Evolutionary conservation across 2,329 filamentous ascomycete genomes (phyloP).

Genomic region (Didymella segeticola): DNA sequence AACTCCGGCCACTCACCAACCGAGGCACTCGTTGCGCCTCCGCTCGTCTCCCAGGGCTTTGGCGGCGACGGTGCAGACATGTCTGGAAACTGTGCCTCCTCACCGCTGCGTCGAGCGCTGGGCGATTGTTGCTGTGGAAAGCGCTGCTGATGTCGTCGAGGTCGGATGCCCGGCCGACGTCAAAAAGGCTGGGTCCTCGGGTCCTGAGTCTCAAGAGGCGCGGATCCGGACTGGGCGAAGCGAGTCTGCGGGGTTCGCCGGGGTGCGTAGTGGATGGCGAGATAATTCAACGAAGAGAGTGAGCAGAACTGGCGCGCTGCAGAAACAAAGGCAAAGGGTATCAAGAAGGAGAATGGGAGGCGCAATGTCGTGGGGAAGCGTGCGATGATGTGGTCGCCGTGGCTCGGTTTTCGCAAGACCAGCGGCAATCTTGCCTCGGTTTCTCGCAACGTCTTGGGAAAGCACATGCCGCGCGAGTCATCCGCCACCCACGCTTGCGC

Average conservation of each 20-base stretch:
- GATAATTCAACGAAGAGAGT: neutral
- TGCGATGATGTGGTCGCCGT: conserved; percentile 11
- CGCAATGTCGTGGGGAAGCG: conserved; percentile 2
- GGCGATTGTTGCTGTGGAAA: conserved; percentile 15
- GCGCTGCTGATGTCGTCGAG: conserved; percentile 22
- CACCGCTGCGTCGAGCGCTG: conserved; percentile 33
- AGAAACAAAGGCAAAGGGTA: conserved; percentile 6
- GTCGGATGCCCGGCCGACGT: conserved; percentile 8
- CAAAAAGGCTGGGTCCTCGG: conserved; percentile 23
- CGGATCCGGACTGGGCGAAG: conserved; percentile 21
- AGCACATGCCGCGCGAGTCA: conserved; percentile 31
- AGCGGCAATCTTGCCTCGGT: conserved; percentile 34
- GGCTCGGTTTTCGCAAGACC: conserved; percentile 29
- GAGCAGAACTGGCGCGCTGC: neutral
- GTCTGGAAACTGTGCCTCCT: conserved; percentile 30
- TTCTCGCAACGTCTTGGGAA: conserved; percentile 30
- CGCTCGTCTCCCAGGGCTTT: conserved; percentile 93
- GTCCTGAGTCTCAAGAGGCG: no score
- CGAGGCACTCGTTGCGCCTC: conserved; percentile 58
- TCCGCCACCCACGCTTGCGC: conserved; percentile 17
- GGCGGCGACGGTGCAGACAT: conserved; percentile 79
- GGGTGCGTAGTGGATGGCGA: conserved; percentile 11
- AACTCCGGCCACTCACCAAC: conserved; percentile 41
- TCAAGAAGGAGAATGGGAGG: conserved; percentile 4
- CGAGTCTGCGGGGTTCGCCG: conserved; percentile 35